Conservation (phyloP, 768 basidiomycete species). For the Gautieria morchelliformis region DNA sequence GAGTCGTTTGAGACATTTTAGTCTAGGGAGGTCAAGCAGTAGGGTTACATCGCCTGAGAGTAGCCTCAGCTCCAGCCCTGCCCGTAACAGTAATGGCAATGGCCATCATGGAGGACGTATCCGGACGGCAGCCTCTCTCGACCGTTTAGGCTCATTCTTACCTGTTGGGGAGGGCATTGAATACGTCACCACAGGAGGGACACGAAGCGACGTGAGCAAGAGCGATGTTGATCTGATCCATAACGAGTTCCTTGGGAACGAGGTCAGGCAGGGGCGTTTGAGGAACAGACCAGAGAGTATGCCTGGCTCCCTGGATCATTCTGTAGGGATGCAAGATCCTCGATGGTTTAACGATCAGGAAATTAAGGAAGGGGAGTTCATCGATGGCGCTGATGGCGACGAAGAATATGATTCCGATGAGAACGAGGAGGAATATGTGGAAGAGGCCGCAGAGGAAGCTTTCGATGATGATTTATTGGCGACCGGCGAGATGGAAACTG, state of each 20-base stretch:
- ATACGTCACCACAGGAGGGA: conserved; percentile 7
- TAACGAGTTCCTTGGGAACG: conserved; percentile 38
- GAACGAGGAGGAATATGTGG: conserved; percentile 24
- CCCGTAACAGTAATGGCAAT: neutral
- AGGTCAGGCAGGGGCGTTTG: conserved; percentile 40
- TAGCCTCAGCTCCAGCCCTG: conserved; percentile 13
- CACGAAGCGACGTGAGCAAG: neutral
- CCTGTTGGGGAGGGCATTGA: neutral
- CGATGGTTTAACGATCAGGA: conserved; percentile 38
- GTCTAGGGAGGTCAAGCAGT: conserved; percentile 40
- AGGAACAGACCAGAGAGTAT: conserved; percentile 31
- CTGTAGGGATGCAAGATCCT: conserved; percentile 47
- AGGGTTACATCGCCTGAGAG: conserved; percentile 6
- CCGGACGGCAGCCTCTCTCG: conserved; percentile 70
- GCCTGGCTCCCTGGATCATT: conserved; percentile 66
- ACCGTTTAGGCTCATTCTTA: conserved; percentile 33
- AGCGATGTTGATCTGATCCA: conserved; percentile 27
- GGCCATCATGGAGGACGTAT: conserved; percentile 34
- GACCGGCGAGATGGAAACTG: conserved; percentile 76
- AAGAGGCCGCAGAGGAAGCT: conserved; percentile 56
- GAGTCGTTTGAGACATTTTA: conserved; percentile 68
- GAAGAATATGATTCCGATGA: conserved; percentile 20
- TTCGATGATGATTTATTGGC: conserved; percentile 76
- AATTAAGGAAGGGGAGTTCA: conserved; percentile 22
- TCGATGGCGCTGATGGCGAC: conserved; percentile 23